phyloP scores from a whole-genome alignment of 257 asterid genomes.

The Gentiana dahurica region DNA sequence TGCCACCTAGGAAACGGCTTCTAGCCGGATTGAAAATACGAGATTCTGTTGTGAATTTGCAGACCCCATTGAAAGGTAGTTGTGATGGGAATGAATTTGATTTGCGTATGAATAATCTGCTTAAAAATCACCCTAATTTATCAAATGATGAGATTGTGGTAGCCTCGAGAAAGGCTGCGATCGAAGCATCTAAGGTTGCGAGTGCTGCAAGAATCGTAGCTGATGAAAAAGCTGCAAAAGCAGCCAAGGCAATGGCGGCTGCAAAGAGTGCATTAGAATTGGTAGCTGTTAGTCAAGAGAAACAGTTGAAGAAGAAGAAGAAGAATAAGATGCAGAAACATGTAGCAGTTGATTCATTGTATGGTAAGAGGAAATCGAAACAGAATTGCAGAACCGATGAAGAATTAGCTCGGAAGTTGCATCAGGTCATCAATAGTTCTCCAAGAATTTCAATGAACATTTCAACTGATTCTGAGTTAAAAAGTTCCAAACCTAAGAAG shows the following conservation, averaged over 20 bases:
- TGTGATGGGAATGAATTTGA: slow-evolving; percentile 27
- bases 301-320: slow-evolving; percentile 6
- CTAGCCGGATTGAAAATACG: slow-evolving; percentile 87
- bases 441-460: slow-evolving; percentile 18
- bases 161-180: slow-evolving; percentile 60
- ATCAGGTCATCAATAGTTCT: slow-evolving; percentile 22
- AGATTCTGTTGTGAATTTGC: slow-evolving; percentile 53
- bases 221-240: slow-evolving; percentile 83
- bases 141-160: slow-evolving; percentile 67
- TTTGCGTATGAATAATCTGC: slow-evolving; percentile 28
- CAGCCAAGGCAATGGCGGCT: slow-evolving; percentile 78
- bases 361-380: slow-evolving; percentile 9
- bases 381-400: slow-evolving; percentile 18
- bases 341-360: slow-evolving; percentile 18
- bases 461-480: slow-evolving; percentile 13
- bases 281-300: slow-evolving; percentile 37
- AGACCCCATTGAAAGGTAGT: slow-evolving; percentile 27
- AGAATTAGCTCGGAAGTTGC: slow-evolving; percentile 23
- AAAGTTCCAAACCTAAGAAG: slow-evolving; percentile 34
- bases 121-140: slow-evolving; percentile 44
- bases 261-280: slow-evolving; percentile 82
- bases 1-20: slow-evolving; percentile 94
- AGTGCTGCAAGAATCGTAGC: slow-evolving; percentile 72
- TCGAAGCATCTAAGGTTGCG: slow-evolving; percentile 60
- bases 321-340: slow-evolving; percentile 22